A percentile compares a stretch with the other conserved stretches of the same genome.
phyloP scores from a whole-genome alignment of 2,329 filamentous ascomycete genomes.

The Sporothrix pseudoabietina region DNA sequence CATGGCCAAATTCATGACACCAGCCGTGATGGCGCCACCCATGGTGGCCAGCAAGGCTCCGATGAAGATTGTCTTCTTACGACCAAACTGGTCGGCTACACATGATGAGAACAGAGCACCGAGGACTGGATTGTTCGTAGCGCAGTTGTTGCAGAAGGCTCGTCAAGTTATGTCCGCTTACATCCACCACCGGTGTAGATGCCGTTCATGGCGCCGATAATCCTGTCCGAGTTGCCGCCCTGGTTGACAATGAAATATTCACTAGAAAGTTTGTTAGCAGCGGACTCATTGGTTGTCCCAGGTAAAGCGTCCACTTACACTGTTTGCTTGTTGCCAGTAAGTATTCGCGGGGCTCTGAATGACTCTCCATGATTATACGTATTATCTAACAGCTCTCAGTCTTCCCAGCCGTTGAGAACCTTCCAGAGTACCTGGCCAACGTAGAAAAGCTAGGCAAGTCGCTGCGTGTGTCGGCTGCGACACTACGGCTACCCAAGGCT shows the following conservation, averaged over 20 bases:
- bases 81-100: conserved; percentile 39
- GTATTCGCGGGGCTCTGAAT: background rate
- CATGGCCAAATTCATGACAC: conserved; percentile 41
- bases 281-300: too few species aligned
- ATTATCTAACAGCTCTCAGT: background rate
- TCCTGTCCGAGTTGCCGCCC: conserved; percentile 4
- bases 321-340: conserved; percentile 7
- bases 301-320: background rate
- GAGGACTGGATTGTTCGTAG: background rate
- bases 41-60: conserved; percentile 43
- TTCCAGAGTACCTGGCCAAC: conserved; percentile 25
- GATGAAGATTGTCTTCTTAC: conserved; percentile 42
- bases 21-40: conserved; percentile 30
- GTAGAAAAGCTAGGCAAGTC: conserved; percentile 24
- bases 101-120: conserved; percentile 11
- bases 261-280: background rate
- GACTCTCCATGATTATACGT: background rate
- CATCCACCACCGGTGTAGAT: conserved; percentile 14
- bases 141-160: background rate
- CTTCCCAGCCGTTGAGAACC: conserved; percentile 24
- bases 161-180: background rate
- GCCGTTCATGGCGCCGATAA: conserved; percentile 23
- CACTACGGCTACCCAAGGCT: conserved; percentile 11
- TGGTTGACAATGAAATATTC: background rate
- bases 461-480: conserved; percentile 12